These are phyloP conservation scores for Mycotypha africana DNA, from an alignment of 371 early-diverging fungal species.

Conservation along the genomic window DNA sequence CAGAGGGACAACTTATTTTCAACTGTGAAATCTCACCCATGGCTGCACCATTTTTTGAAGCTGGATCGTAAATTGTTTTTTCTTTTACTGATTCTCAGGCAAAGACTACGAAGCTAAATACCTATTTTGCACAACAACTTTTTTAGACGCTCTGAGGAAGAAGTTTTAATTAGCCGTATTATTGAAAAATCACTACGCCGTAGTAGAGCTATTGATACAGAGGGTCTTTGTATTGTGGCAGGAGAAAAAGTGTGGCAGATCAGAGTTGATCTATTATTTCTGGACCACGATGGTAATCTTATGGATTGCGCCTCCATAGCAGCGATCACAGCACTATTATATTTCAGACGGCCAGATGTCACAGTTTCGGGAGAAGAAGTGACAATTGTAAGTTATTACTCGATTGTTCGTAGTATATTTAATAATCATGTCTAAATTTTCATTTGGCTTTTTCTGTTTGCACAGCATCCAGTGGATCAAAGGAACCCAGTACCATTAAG, in stretches of 20 bases:
- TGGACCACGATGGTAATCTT: slow-evolving; percentile 93
- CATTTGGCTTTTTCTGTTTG: neutral
- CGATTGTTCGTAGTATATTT: too few relatives aligned
- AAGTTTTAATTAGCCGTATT: slow-evolving; percentile 76
- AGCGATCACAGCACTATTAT: slow-evolving; percentile 82
- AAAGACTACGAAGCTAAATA: neutral
- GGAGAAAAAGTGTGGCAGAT: slow-evolving; percentile 94
- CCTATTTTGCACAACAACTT: neutral
- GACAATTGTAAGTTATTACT: slow-evolving; percentile 77
- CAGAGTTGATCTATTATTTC: slow-evolving; percentile 84
- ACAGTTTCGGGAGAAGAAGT: slow-evolving; percentile 88
- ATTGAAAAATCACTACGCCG: slow-evolving; percentile 85
- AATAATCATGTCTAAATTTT: neutral
- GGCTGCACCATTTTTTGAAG: slow-evolving; percentile 74
- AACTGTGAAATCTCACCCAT: slow-evolving; percentile 84
- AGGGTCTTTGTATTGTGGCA: slow-evolving; percentile 94
- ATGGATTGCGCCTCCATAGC: slow-evolving; percentile 90
- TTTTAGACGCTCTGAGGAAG: slow-evolving; percentile 68
- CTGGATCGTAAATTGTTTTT: slow-evolving; percentile 53
- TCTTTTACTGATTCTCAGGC: too few relatives aligned
- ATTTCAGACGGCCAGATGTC: slow-evolving; percentile 92
- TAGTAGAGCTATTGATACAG: slow-evolving; percentile 89
- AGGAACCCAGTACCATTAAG: slow-evolving; percentile 89
- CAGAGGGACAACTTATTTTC: slow-evolving; percentile 81
- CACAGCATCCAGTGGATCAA: slow-evolving; percentile 81